Percentiles rank a stretch among this genome's conserved stretches.
Conservation (phyloP, 164 flowering plant genomes). For the Annona squamosa region DNA sequence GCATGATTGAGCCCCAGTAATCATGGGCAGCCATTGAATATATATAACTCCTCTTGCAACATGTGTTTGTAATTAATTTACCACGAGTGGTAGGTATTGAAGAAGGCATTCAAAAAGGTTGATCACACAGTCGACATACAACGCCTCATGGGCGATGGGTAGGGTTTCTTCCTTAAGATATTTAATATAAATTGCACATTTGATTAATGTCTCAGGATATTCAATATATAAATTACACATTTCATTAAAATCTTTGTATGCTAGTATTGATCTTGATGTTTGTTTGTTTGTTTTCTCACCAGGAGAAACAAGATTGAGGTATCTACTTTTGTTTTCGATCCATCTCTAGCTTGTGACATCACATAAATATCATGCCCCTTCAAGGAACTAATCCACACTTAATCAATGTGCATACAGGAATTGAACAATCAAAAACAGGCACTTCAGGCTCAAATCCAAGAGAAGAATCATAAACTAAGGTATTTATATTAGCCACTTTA, state of each 20-base stretch:
- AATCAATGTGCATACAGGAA: background rate
- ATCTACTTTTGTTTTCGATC: background rate
- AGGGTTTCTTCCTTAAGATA: background rate
- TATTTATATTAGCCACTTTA: background rate
- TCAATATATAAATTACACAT: no score
- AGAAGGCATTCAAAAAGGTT: background rate
- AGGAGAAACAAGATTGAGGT: constrained; percentile 1
- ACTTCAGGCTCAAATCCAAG: background rate
- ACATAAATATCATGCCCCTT: no score
- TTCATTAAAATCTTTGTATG: background rate
- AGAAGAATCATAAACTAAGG: background rate
- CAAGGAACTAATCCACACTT: background rate
- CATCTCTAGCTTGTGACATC: background rate
- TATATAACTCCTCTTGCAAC: background rate
- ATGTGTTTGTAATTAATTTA: background rate
- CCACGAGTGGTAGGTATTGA: background rate
- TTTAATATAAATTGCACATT: background rate
- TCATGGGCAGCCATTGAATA: background rate
- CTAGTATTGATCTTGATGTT: background rate
- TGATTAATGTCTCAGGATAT: background rate
- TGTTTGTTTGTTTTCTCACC: background rate
- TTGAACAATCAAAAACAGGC: background rate
- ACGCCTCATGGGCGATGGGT: background rate
- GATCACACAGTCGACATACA: background rate
- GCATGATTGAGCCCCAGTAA: background rate